Percentiles rank a stretch among this genome's conserved stretches.
Conservation (phyloP, 2,329 filamentous ascomycete species). For the Epicoccum sorghinum region DNA sequence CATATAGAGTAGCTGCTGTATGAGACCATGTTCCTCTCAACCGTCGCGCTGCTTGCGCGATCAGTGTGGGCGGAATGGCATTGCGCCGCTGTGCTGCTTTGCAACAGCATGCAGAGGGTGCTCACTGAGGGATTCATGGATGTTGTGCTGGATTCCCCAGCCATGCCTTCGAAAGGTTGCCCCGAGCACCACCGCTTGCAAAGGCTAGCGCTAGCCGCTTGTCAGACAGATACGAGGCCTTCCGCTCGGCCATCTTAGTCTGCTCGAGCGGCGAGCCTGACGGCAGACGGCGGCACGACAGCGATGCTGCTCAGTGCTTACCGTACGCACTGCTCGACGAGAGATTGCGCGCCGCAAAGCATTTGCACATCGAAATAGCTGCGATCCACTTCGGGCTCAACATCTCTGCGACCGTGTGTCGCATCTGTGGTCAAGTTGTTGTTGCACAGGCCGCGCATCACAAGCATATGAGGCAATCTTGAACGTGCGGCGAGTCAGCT, state of each 20-base stretch:
- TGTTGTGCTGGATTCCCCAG: slow-evolving; percentile 16
- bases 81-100: background rate
- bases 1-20: background rate
- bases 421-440: slow-evolving; percentile 7
- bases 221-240: slow-evolving; percentile 32
- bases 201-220: slow-evolving; percentile 23
- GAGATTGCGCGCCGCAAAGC: slow-evolving; percentile 8
- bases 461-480: slow-evolving; percentile 26
- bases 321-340: slow-evolving; percentile 11
- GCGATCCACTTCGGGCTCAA: slow-evolving; percentile 11
- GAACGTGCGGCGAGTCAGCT: slow-evolving; percentile 26
- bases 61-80: background rate
- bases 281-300: slow-evolving; percentile 28
- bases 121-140: background rate
- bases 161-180: slow-evolving; percentile 21
- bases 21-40: background rate
- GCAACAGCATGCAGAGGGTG: slow-evolving; percentile 4
- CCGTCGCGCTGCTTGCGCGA: background rate
- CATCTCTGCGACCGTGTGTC: slow-evolving; percentile 12
- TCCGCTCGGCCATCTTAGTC: slow-evolving; percentile 16
- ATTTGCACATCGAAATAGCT: slow-evolving; percentile 9
- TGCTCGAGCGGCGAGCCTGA: slow-evolving; percentile 29
- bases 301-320: slow-evolving; percentile 15
- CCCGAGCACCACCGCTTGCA: slow-evolving; percentile 29
- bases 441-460: slow-evolving; percentile 21